Evolutionary conservation across 129 eudicot genomes (phyloP).

Genomic region (Chrysanthemum seticuspe): DNA sequence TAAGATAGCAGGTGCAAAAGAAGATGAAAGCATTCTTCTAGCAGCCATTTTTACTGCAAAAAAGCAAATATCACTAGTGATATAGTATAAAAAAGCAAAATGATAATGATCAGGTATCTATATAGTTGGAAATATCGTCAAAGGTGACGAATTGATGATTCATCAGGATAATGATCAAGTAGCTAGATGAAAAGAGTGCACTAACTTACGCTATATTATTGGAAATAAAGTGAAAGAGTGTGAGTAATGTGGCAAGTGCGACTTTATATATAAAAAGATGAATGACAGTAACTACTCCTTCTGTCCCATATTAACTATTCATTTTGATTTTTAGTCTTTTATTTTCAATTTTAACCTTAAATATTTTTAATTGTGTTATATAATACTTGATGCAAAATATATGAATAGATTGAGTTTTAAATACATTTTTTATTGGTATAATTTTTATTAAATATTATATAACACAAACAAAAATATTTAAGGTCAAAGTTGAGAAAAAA

Average conservation of each 20-base stretch:
- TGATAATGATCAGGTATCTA: background rate
- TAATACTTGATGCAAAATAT: too few species aligned
- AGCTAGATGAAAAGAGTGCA: background rate
- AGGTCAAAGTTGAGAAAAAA: too few species aligned
- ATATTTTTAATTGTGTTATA: too few species aligned
- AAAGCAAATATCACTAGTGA: background rate
- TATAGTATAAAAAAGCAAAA: background rate
- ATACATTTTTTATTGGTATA: too few species aligned
- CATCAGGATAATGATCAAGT: constrained; percentile 20
- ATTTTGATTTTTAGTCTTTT: too few species aligned
- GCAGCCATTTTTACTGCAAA: constrained; percentile 54
- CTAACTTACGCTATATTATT: too few species aligned
- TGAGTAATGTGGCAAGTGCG: background rate
- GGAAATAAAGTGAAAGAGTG: background rate
- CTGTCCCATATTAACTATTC: too few species aligned
- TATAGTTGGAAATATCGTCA: background rate
- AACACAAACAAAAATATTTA: too few species aligned
- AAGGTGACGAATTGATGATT: background rate
- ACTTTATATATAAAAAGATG: background rate
- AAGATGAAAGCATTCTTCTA: constrained; percentile 55
- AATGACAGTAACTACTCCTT: background rate
- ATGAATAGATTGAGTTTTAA: too few species aligned
- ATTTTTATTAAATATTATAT: too few species aligned
- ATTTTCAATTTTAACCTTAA: too few species aligned
- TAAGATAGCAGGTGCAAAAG: constrained; percentile 38